Evolutionary conservation across 2,329 filamentous ascomycete species (phyloP).

Genomic region (Fusarium praegraminearum): DNA sequence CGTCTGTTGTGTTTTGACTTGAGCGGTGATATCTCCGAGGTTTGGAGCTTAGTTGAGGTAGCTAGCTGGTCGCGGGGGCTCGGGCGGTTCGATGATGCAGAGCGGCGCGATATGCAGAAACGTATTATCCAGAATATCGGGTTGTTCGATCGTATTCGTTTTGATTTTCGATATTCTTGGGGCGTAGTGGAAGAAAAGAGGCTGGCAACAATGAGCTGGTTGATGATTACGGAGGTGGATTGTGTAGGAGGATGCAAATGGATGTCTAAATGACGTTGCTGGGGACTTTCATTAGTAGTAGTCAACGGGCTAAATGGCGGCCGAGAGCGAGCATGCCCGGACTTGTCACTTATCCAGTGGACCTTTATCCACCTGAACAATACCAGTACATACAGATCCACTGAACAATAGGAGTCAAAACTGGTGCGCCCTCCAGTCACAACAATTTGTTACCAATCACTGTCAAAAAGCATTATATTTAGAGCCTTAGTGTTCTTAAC

Average conservation of each 20-base stretch:
- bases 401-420: background rate
- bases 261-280: constrained; percentile 46
- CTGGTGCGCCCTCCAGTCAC: background rate
- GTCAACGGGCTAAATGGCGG: constrained; percentile 31
- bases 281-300: constrained; percentile 17
- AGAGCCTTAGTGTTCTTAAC: no score
- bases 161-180: background rate
- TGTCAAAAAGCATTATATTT: background rate
- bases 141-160: background rate
- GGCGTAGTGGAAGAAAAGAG: constrained; percentile 5
- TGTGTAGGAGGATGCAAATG: constrained; percentile 27
- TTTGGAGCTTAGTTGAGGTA: background rate
- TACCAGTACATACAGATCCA: background rate
- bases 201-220: constrained; percentile 10
- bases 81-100: constrained; percentile 9
- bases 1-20: constrained; percentile 11
- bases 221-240: constrained; percentile 31
- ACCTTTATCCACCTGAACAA: background rate
- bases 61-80: background rate
- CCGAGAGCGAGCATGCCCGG: background rate
- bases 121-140: background rate
- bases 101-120: background rate
- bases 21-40: constrained; percentile 13
- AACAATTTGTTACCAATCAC: background rate
- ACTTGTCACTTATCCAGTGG: background rate